These are phyloP conservation scores for Citrus glauca DNA, from an alignment of 345 rosid species.

Conservation along the genomic window DNA sequence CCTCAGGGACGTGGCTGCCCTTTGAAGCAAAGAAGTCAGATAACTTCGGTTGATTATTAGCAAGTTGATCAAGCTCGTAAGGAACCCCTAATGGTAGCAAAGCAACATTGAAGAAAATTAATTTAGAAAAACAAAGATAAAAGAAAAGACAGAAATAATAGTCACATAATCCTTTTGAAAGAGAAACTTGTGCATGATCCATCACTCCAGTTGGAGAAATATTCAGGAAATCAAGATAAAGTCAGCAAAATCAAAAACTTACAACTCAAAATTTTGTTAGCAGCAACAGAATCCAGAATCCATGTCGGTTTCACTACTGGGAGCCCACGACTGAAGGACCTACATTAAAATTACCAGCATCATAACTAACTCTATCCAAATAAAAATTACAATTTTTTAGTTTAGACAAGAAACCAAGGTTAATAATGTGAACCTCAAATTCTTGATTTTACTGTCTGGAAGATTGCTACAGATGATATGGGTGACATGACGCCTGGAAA, in stretches of 20 bases:
- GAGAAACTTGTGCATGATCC: background rate
- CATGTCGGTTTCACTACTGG: slow-evolving; percentile 94
- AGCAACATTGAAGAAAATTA: slow-evolving; percentile 14
- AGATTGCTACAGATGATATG: slow-evolving; percentile 94
- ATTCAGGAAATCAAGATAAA: background rate
- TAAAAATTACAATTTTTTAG: background rate
- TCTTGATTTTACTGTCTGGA: slow-evolving; percentile 80
- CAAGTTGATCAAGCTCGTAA: slow-evolving; percentile 85
- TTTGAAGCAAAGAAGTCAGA: slow-evolving; percentile 65
- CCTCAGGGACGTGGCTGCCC: slow-evolving; percentile 26
- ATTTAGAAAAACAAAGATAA: background rate
- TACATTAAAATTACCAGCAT: slow-evolving; percentile 28
- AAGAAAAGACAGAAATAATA: background rate
- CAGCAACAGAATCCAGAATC: slow-evolving; percentile 74
- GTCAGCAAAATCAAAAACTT: slow-evolving; percentile 33
- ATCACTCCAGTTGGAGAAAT: background rate
- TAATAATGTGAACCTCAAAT: slow-evolving; percentile 53
- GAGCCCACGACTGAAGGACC: slow-evolving; percentile 87
- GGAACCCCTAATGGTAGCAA: slow-evolving; percentile 62
- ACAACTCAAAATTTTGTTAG: slow-evolving; percentile 78
- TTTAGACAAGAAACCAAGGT: background rate
- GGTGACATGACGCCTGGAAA: slow-evolving; percentile 73
- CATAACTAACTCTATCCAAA: background rate
- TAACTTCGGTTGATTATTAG: slow-evolving; percentile 77
- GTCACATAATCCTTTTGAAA: background rate